These are phyloP conservation scores for Hypsizygus ulmarius DNA, from an alignment of 1,284 basidiomycete genomes.

Conservation along the genomic window DNA sequence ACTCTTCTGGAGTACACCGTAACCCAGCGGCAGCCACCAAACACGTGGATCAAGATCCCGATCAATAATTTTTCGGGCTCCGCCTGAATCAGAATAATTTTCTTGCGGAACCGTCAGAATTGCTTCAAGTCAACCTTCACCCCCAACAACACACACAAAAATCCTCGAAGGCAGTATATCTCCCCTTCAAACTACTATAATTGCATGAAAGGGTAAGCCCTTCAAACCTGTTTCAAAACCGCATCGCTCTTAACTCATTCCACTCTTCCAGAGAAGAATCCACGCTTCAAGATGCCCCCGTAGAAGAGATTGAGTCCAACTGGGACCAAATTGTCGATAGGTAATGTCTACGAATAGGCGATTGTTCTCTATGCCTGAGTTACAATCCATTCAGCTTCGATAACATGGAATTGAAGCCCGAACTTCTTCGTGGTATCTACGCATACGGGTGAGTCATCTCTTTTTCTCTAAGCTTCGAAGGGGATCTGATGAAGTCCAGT, in stretches of 20 bases:
- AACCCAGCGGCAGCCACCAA: too few species aligned
- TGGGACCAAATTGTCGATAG: constrained; percentile 91
- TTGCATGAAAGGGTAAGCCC: constrained; percentile 26
- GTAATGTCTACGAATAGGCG: constrained; percentile 35
- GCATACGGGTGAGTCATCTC: constrained; percentile 71
- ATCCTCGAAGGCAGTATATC: constrained; percentile 27
- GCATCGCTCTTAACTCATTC: constrained; percentile 1
- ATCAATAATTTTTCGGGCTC: constrained; percentile 13
- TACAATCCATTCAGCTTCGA: constrained; percentile 64
- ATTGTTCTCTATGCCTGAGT: not conserved
- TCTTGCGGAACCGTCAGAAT: constrained; percentile 12
- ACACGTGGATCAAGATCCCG: too few species aligned
- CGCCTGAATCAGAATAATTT: constrained; percentile 20
- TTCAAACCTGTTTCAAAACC: too few species aligned
- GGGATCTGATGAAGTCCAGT: constrained; percentile 34
- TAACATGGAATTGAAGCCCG: constrained; percentile 89
- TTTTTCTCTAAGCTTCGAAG: not conserved
- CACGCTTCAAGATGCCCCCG: constrained; percentile 58
- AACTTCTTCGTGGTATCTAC: constrained; percentile 87
- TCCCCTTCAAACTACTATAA: constrained; percentile 25
- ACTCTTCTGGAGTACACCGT: too few species aligned
- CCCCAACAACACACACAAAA: constrained; percentile 19
- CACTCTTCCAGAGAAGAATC: constrained; percentile 49
- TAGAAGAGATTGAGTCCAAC: constrained; percentile 89
- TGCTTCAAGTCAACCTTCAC: constrained; percentile 14